Evolutionary conservation across 805 yeast species (phyloP).

Genomic region (Metschnikowia peoriensis): DNA sequence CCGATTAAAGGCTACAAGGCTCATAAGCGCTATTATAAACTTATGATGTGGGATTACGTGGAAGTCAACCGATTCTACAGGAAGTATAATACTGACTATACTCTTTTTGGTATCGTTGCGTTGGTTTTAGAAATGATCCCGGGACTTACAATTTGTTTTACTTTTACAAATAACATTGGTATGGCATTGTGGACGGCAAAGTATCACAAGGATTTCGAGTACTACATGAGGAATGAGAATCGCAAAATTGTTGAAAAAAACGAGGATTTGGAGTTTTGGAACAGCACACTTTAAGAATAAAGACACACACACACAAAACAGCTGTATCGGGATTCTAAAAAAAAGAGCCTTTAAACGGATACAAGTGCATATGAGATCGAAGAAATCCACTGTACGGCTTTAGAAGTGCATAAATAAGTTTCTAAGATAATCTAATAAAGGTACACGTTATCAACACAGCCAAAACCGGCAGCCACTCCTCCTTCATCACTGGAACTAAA

Average conservation of each 20-base stretch:
- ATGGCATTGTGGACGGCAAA: conserved; percentile 63
- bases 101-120: conserved; percentile 52
- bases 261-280: conserved; percentile 6
- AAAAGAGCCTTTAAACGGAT: no score
- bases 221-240: not conserved
- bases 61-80: conserved; percentile 41
- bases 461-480: conserved; percentile 99
- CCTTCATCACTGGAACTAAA: conserved; percentile 90
- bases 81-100: conserved; percentile 38
- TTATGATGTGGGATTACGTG: conserved; percentile 48
- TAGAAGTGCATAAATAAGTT: not conserved
- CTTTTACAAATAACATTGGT: conserved; percentile 58
- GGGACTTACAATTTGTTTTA: conserved; percentile 49
- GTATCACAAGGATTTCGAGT: conserved; percentile 21
- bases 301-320: not conserved
- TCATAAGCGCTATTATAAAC: conserved; percentile 55
- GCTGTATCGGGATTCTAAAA: not conserved
- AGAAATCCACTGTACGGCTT: no score
- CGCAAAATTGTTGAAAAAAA: not conserved
- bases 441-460: conserved; percentile 86
- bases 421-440: conserved; percentile 32
- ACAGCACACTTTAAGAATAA: no score
- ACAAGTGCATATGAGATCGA: no score
- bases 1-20: conserved; percentile 52
- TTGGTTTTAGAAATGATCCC: conserved; percentile 55